Base-by-base conservation (phyloP, 2,329 filamentous ascomycete genomes). In the Paramyrothecium roridum region DNA sequence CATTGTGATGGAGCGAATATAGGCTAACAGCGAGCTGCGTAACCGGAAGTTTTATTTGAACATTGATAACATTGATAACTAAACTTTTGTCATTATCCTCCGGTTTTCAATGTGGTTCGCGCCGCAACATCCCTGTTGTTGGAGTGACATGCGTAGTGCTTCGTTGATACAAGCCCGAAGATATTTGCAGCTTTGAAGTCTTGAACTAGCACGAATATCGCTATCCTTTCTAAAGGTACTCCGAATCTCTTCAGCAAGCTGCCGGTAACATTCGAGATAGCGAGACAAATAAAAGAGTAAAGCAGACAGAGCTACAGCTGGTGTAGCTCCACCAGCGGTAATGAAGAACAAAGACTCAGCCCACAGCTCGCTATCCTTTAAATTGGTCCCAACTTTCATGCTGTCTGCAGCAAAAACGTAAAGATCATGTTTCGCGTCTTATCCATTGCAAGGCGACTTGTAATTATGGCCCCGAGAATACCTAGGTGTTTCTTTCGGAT, bases 1-100 rank as follows among this genome's bases (percentile, higher is more conserved):
- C 22, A 30, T 45, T 52, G 20, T 51, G 55, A 30, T 54, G 52
- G 10, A 56, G 43, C 20, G 21, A 40, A 23, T 33, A 56, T 26
- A 50, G 21, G 33, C 34, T 53, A 10, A 50, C 45, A 17, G 12
- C 48, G 17, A 50, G 8, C 17, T 50, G 48, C 11, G 23, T 33
- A 8, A 20, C 48, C 7, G 17, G 48, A 26, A 22, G 48, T 3
- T 30, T 30, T 20, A 50, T 17, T 3, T 30, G 20, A 3, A 20
- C 48, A 30, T 50, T 16, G 19, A 50, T 33, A 17, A 50, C 23
- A 3, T n/a, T n/a, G n/a, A n/a, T n/a, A n/a, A 50, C 13, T 3
- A 11, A 22, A 22, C 10, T 22, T 6, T 30, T 30, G 4, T 16
- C 48, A 10, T 8, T 30, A 45, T 7, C 19, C 40, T 13, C 16